phyloP scores from a whole-genome alignment of 176 grass and related monocot species.

The Rhynchospora breviuscula region DNA sequence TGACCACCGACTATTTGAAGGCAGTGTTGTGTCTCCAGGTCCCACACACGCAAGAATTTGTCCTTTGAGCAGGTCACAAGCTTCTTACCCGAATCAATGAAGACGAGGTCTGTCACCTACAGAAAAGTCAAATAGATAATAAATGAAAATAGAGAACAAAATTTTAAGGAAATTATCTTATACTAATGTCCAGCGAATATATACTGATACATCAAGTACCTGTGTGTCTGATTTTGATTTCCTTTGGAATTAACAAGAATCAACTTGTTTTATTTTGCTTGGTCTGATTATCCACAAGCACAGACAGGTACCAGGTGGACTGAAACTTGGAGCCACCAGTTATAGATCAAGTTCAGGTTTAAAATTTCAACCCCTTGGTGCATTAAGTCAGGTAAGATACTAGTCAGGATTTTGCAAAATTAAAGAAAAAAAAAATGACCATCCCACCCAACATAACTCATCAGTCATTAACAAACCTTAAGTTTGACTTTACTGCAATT shows the following conservation, averaged over 20 bases:
- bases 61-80: conserved; percentile 93
- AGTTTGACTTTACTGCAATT: not conserved
- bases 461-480: not conserved
- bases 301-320: not conserved
- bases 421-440: not conserved
- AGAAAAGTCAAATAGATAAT: conserved; percentile 14
- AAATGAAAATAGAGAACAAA: not conserved
- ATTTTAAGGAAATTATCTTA: not conserved
- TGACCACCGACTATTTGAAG: conserved; percentile 85
- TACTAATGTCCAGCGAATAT: not conserved
- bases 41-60: conserved; percentile 93
- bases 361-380: not conserved
- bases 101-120: conserved; percentile 78
- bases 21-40: conserved; percentile 86
- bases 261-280: not conserved
- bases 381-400: not conserved
- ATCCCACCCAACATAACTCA: not conserved
- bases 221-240: not conserved
- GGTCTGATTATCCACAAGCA: not conserved
- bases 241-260: not conserved
- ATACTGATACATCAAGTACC: not conserved
- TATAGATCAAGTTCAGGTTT: not conserved
- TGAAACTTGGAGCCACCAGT: not conserved
- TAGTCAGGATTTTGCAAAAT: not conserved
- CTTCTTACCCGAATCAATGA: conserved; percentile 91